Percentiles rank a stretch among this genome's conserved stretches.
phyloP scores from a whole-genome alignment of 768 basidiomycete species.

The Pleurotus eryngii region DNA sequence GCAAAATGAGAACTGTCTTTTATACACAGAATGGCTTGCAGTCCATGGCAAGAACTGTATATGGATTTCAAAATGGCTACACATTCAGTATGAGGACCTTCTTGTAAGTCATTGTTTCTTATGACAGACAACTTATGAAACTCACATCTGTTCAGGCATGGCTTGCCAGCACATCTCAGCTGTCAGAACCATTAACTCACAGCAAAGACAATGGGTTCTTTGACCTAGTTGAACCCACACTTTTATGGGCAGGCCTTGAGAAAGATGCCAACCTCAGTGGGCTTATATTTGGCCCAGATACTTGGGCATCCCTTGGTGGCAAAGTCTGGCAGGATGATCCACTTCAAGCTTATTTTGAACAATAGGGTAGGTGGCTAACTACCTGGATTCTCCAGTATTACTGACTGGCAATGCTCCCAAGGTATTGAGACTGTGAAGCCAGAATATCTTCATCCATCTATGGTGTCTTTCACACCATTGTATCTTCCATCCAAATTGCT shows the following conservation, averaged over 20 bases:
- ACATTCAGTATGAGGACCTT: background rate
- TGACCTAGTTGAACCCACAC: conserved; percentile 6
- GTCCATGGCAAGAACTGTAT: conserved; percentile 7
- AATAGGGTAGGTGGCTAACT: background rate
- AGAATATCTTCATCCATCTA: background rate
- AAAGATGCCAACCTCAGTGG: background rate
- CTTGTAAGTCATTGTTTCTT: background rate
- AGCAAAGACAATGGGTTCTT: background rate
- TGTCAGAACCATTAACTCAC: background rate
- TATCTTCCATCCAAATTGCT: background rate
- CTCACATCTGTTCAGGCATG: background rate
- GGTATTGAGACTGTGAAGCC: background rate
- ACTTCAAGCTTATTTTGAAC: background rate
- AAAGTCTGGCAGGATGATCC: background rate
- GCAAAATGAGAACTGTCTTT: conserved; percentile 6
- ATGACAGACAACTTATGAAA: background rate
- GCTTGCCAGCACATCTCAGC: background rate
- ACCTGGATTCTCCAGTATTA: background rate
- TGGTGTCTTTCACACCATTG: background rate
- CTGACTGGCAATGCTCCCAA: no score
- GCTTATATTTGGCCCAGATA: conserved; percentile 1
- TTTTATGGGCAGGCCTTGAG: background rate
- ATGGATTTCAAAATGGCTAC: background rate
- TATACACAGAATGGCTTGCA: conserved; percentile 8
- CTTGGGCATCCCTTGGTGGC: background rate